phyloP scores from a whole-genome alignment of 345 rosid genomes.

The Zanthoxylum bungeanum region DNA sequence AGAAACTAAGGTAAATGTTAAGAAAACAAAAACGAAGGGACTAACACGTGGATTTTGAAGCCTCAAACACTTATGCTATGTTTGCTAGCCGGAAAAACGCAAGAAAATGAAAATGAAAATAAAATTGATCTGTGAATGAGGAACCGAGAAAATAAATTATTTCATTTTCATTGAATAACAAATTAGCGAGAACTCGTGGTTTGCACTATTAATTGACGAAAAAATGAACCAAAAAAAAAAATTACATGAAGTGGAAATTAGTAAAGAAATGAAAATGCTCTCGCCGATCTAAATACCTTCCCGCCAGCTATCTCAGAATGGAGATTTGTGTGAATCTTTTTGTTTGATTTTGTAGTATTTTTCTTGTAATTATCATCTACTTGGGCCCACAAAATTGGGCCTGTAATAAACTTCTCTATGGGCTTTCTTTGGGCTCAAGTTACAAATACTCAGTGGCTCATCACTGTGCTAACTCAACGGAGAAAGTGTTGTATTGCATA shows the following conservation, averaged over 20 bases:
- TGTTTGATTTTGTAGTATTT: not conserved
- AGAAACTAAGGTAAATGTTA: not conserved
- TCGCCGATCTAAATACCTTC: constrained; percentile 40
- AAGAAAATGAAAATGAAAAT: not conserved
- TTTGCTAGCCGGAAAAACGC: not conserved
- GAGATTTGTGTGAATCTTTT: not conserved
- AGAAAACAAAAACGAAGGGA: not conserved
- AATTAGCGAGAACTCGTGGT: not conserved
- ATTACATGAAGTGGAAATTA: not conserved
- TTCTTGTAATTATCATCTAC: not conserved
- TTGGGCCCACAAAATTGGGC: not conserved
- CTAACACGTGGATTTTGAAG: not conserved
- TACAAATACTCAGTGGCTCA: no score
- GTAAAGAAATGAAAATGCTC: constrained; percentile 6
- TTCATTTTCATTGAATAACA: not conserved
- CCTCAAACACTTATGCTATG: not conserved
- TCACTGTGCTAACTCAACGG: no score
- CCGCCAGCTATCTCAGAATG: constrained; percentile 30
- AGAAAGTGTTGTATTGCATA: no score
- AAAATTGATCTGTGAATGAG: not conserved
- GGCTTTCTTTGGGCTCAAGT: not conserved
- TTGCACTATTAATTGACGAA: not conserved
- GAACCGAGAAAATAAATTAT: not conserved
- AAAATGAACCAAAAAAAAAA: not conserved
- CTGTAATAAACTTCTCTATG: not conserved